Percentiles rank a stretch among this genome's conserved stretches.
Evolutionary conservation across 2,329 filamentous ascomycete genomes (phyloP).

Genomic region (Aspergillus sp.): DNA sequence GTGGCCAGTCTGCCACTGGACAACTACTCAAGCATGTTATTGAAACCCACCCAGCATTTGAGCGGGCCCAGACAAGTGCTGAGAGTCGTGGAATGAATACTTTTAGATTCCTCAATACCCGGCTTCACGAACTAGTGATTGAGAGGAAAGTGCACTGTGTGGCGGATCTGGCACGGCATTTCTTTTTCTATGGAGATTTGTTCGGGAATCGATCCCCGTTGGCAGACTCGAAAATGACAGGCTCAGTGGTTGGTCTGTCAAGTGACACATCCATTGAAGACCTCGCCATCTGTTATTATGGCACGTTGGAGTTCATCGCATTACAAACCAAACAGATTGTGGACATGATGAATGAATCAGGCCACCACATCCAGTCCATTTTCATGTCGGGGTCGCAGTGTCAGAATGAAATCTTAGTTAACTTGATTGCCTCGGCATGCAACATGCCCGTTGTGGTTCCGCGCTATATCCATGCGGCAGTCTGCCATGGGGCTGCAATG

Average conservation of each 20-base stretch:
- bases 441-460: constrained; percentile 89
- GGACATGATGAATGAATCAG: constrained; percentile 79
- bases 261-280: constrained; percentile 79
- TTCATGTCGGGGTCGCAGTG: constrained; percentile 98
- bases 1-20: constrained; percentile 87
- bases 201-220: constrained; percentile 93
- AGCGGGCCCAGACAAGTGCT: constrained; percentile 68
- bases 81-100: constrained; percentile 77
- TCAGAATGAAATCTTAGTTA: constrained; percentile 86
- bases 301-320: constrained; percentile 93
- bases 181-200: constrained; percentile 95
- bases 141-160: constrained; percentile 35
- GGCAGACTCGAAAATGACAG: constrained; percentile 86
- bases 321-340: constrained; percentile 93
- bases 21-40: constrained; percentile 86
- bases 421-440: constrained; percentile 80
- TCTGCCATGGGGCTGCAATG: constrained; percentile 95
- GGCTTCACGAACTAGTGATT: background rate
- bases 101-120: constrained; percentile 78
- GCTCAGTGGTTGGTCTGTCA: constrained; percentile 76
- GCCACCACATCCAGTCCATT: constrained; percentile 79
- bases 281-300: constrained; percentile 85
- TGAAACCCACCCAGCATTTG: constrained; percentile 83
- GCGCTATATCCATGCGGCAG: constrained; percentile 83
- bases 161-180: constrained; percentile 77